Conservation (phyloP, 2,329 filamentous ascomycete species). For the Dissoconium aciculare region DNA sequence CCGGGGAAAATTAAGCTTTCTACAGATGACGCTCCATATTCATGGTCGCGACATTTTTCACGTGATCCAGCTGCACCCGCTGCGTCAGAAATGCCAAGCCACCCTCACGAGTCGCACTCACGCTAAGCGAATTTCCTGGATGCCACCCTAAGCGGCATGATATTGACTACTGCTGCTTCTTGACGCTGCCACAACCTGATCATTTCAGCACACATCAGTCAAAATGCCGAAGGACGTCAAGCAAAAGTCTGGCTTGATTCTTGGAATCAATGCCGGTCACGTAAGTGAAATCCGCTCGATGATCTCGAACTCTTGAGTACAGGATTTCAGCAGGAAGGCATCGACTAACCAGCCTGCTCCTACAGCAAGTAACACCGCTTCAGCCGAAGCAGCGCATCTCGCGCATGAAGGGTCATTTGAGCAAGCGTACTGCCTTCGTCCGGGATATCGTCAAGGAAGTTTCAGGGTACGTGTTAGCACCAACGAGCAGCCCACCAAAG, state of each 20-base stretch:
- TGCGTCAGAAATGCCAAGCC: neutral
- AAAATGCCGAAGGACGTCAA: slow-evolving; percentile 41
- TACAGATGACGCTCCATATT: no score
- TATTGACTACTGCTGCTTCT: no score
- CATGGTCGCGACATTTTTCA: no score
- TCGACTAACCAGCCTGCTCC: slow-evolving; percentile 1
- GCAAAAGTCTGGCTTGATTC: slow-evolving; percentile 40
- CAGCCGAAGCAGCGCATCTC: slow-evolving; percentile 36
- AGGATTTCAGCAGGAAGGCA: slow-evolving; percentile 3
- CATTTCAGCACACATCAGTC: slow-evolving; percentile 9
- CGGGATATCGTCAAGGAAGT: slow-evolving; percentile 98
- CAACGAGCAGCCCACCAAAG: no score
- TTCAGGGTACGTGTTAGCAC: slow-evolving; percentile 65
- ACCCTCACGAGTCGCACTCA: neutral
- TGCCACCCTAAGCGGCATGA: no score
- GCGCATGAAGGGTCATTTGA: slow-evolving; percentile 85
- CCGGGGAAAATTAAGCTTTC: no score
- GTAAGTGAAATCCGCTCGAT: slow-evolving; percentile 42
- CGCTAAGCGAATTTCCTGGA: slow-evolving; percentile 1
- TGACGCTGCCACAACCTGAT: no score
- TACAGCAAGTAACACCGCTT: slow-evolving; percentile 37
- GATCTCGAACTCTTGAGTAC: slow-evolving; percentile 11
- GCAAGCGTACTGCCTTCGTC: slow-evolving; percentile 94
- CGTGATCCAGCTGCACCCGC: no score
- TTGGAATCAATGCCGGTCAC: slow-evolving; percentile 51